A percentile compares a stretch with the other conserved stretches of the same genome.
Conservation (phyloP, 176 grass and related monocot genomes). For the Eleusine coracana region DNA sequence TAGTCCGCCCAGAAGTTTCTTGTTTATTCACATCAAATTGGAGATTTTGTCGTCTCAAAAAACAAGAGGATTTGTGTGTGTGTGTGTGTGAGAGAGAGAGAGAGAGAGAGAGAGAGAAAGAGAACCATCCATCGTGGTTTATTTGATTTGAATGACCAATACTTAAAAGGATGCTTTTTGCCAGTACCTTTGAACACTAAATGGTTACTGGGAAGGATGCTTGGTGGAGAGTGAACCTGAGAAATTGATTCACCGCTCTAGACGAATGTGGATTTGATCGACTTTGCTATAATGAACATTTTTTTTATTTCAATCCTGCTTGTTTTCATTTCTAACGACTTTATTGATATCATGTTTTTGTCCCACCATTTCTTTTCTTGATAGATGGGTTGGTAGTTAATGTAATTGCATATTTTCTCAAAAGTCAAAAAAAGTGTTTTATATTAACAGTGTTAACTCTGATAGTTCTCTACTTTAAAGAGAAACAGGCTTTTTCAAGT, state of each 20-base stretch:
- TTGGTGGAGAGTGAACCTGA: background rate
- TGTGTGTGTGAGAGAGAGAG: background rate
- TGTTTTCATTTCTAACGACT: background rate
- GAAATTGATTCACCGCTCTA: background rate
- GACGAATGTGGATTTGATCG: background rate
- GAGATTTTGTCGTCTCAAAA: too few relatives aligned
- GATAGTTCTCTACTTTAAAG: conserved; percentile 10
- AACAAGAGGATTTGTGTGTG: too few relatives aligned
- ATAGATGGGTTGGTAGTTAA: background rate
- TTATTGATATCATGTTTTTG: conserved; percentile 2
- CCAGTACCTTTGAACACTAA: too few relatives aligned
- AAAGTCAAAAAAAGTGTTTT: conserved; percentile 16
- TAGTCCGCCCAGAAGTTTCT: background rate
- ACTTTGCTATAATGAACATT: background rate
- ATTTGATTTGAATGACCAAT: background rate
- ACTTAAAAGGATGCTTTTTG: background rate
- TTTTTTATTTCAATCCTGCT: conserved; percentile 1
- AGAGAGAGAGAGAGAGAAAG: background rate
- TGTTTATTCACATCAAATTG: background rate
- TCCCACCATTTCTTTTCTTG: background rate
- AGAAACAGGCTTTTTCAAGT: conserved; percentile 1
- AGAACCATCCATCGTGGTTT: background rate
- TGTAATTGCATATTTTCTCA: conserved; percentile 25
- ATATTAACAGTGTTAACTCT: conserved; percentile 27
- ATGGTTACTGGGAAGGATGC: too few relatives aligned